Conservation (phyloP, 2,329 filamentous ascomycete species). For the Furcasterigmium sp. region DNA sequence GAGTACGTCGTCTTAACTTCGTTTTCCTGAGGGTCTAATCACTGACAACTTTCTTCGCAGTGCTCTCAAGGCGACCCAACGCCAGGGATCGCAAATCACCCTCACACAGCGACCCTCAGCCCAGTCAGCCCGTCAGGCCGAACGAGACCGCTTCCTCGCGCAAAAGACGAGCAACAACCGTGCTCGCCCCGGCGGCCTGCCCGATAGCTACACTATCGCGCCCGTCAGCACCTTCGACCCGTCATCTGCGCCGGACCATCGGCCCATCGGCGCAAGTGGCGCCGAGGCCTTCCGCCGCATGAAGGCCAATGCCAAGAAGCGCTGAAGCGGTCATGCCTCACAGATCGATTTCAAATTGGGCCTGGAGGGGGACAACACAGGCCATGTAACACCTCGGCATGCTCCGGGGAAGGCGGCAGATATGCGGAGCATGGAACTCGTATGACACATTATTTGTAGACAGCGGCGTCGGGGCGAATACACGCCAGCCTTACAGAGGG, state of each 20-base stretch:
- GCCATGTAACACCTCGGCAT: not conserved
- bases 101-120: slow-evolving; percentile 43
- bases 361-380: no score
- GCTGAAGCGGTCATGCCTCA: no score
- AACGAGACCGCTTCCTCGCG: slow-evolving; percentile 54
- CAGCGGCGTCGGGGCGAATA: no score
- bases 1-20: slow-evolving; percentile 39
- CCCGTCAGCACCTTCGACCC: slow-evolving; percentile 58
- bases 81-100: slow-evolving; percentile 42
- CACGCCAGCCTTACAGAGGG: no score
- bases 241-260: slow-evolving; percentile 43
- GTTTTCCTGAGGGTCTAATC: not conserved
- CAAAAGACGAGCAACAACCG: slow-evolving; percentile 50
- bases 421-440: no score
- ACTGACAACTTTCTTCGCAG: not conserved
- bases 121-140: slow-evolving; percentile 39
- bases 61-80: slow-evolving; percentile 39
- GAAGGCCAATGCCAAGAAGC: slow-evolving; percentile 58
- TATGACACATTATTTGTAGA: no score
- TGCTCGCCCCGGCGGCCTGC: slow-evolving; percentile 49
- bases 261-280: slow-evolving; percentile 58
- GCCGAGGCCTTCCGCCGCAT: slow-evolving; percentile 62
- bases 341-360: no score
- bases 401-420: no score
- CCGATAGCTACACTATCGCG: slow-evolving; percentile 54